Evolutionary conservation across 148 eudicot species (phyloP).

Genomic region (Heliamphora exappendiculata): DNA sequence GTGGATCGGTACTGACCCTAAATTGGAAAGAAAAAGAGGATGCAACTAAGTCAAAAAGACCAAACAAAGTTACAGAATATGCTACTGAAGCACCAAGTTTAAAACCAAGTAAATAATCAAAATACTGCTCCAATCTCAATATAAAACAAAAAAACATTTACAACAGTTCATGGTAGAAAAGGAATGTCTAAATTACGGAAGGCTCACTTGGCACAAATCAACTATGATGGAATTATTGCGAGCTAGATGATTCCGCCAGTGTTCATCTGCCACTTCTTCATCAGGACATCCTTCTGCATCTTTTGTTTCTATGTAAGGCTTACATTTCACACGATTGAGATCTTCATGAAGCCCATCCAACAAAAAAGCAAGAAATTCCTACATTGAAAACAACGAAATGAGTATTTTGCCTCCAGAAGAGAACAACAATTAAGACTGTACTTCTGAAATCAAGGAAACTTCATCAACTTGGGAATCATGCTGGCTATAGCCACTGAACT

Average conservation of each 20-base stretch:
- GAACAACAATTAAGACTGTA: constrained; percentile 1
- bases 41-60: constrained; percentile 6
- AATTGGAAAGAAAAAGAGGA: not conserved
- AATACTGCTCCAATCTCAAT: not conserved
- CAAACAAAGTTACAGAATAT: not conserved
- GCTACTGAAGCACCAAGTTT: not conserved
- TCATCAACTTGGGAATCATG: constrained; percentile 83
- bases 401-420: not conserved
- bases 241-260: constrained; percentile 68
- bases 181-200: constrained; percentile 8
- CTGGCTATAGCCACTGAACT: constrained; percentile 78
- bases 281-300: constrained; percentile 55
- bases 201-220: constrained; percentile 68
- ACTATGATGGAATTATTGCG: constrained; percentile 83
- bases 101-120: not conserved
- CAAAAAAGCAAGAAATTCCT: constrained; percentile 84
- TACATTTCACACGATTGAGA: constrained; percentile 71
- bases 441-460: not conserved
- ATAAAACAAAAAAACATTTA: not conserved
- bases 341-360: constrained; percentile 95
- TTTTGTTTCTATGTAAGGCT: constrained; percentile 52
- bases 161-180: constrained; percentile 1
- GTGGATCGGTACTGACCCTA: constrained; percentile 82
- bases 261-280: constrained; percentile 67
- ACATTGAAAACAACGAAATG: constrained; percentile 6